These are phyloP conservation scores for Xylariaceae sp. DNA, from an alignment of 2,329 filamentous ascomycete species.

Conservation along the genomic window DNA sequence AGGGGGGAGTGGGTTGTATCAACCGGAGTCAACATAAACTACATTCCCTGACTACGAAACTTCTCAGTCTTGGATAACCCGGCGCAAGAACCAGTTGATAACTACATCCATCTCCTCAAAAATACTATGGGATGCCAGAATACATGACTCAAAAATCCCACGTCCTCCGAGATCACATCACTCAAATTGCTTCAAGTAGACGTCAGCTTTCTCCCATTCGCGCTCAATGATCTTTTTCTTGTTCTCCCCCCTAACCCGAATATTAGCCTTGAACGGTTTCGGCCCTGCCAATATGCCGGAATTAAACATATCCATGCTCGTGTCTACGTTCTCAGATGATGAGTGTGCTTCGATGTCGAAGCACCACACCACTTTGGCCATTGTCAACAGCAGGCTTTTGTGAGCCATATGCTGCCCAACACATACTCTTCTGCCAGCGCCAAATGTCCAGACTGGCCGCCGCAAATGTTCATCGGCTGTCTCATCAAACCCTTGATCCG, in stretches of 20 bases:
- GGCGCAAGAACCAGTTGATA: too few species aligned
- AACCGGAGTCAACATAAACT: neutral
- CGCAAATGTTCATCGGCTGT: constrained; percentile 3
- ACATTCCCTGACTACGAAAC: too few species aligned
- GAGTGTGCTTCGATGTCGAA: constrained; percentile 44
- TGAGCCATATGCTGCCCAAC: constrained; percentile 56
- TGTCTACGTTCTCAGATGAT: constrained; percentile 28
- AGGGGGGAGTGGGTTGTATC: too few species aligned
- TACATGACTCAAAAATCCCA: too few species aligned
- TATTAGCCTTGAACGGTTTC: constrained; percentile 27
- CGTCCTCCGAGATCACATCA: too few species aligned
- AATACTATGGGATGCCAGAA: too few species aligned
- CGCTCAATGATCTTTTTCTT: constrained; percentile 23
- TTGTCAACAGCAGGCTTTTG: constrained; percentile 47
- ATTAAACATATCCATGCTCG: constrained; percentile 36
- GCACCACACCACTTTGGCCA: constrained; percentile 55
- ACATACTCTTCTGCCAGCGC: constrained; percentile 54
- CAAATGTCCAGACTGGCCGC: constrained; percentile 50
- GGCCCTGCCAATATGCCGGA: constrained; percentile 29
- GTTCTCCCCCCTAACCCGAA: constrained; percentile 28
- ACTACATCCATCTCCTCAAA: too few species aligned
- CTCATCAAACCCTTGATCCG: neutral
- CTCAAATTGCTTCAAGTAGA: constrained; percentile 23
- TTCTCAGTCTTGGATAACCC: too few species aligned
- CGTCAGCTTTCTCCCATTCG: constrained; percentile 27